A percentile compares a stretch with the other conserved stretches of the same genome.
Conservation (phyloP, 495 filamentous ascomycete genomes). For the Ramalina peruviana region DNA sequence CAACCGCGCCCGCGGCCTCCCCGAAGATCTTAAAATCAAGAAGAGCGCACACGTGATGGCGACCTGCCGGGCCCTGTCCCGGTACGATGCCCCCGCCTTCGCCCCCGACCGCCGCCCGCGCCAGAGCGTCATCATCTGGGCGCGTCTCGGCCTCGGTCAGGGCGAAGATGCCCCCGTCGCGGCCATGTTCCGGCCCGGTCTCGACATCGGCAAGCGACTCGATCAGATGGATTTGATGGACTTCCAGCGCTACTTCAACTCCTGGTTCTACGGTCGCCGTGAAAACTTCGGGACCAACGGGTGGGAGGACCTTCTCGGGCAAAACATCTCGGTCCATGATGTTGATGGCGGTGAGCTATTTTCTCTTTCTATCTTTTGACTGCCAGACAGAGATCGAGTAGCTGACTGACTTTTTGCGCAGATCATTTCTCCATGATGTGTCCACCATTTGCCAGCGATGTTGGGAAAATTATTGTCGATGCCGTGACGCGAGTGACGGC, state of each 20-base stretch:
- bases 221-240: not conserved
- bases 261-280: slow-evolving; percentile 34
- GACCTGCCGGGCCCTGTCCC: not conserved
- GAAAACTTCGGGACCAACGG: slow-evolving; percentile 62
- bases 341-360: slow-evolving; percentile 27
- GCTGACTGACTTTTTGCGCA: slow-evolving; percentile 1
- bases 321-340: slow-evolving; percentile 38
- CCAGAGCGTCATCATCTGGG: not conserved
- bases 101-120: not conserved
- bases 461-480: too few relatives aligned
- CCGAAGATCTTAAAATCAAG: not conserved
- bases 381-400: too few relatives aligned
- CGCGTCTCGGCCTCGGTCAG: too few relatives aligned
- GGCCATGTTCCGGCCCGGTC: too few relatives aligned
- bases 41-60: not conserved
- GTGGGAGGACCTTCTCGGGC: slow-evolving; percentile 61
- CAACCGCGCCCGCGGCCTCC: not conserved
- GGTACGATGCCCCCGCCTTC: not conserved
- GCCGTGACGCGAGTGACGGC: too few relatives aligned
- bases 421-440: slow-evolving; percentile 62
- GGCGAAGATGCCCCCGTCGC: too few relatives aligned
- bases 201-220: too few relatives aligned
- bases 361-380: too few relatives aligned
- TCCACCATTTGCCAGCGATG: slow-evolving; percentile 31
- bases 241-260: not conserved